Evolutionary conservation across 2,329 filamentous ascomycete genomes (phyloP).

Genomic region (Pseudocercospora macadamiae): DNA sequence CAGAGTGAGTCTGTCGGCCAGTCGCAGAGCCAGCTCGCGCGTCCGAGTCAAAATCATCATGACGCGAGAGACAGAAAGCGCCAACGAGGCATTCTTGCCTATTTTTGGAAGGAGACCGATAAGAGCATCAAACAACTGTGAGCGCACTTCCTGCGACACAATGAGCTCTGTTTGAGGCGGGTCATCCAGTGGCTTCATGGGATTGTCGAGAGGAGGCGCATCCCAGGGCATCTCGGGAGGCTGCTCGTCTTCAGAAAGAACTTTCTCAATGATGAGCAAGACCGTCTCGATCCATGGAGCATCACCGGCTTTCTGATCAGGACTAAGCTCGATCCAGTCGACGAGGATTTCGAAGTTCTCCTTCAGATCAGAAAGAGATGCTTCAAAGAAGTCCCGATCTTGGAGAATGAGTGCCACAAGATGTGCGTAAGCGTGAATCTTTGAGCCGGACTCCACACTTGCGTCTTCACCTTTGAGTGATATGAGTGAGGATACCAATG

Average conservation of each 20-base stretch:
- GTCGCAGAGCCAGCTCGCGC: constrained; percentile 70
- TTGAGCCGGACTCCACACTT: constrained; percentile 60
- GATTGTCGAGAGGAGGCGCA: constrained; percentile 48
- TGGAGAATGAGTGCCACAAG: constrained; percentile 86
- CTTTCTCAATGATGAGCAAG: constrained; percentile 83
- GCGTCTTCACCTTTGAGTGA: constrained; percentile 61
- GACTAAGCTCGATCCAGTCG: constrained; percentile 73
- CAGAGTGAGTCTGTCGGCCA: constrained; percentile 87
- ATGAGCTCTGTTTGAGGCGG: constrained; percentile 64
- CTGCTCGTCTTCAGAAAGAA: constrained; percentile 86
- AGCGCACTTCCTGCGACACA: constrained; percentile 67
- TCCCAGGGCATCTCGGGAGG: constrained; percentile 74
- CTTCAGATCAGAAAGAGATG: constrained; percentile 73
- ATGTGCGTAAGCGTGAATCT: constrained; percentile 89
- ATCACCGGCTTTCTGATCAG: constrained; percentile 70
- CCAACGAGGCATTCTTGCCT: constrained; percentile 83
- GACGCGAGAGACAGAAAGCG: constrained; percentile 79
- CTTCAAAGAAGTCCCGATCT: constrained; percentile 76
- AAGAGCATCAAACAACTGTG: constrained; percentile 73
- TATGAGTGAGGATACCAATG: constrained; percentile 80
- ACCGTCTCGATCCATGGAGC: constrained; percentile 92
- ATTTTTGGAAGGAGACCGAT: constrained; percentile 82
- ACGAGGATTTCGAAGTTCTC: constrained; percentile 77
- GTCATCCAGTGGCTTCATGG: constrained; percentile 49
- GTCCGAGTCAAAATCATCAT: constrained; percentile 85